Evolutionary conservation across 805 yeast species (phyloP).

Genomic region (Pichia exigua): DNA sequence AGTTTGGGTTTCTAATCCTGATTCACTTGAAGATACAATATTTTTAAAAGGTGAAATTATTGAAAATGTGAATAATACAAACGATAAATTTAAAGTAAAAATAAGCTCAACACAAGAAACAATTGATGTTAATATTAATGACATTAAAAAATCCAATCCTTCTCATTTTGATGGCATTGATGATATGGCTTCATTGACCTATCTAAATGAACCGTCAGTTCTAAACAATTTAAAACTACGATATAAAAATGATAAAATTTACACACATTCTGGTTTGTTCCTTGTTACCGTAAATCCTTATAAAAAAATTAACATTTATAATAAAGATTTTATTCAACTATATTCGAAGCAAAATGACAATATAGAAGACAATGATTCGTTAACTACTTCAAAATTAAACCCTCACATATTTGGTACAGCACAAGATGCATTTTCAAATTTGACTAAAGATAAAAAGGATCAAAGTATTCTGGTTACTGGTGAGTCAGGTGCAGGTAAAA

Average conservation of each 20-base stretch:
- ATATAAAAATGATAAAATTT: slow-evolving; percentile 69
- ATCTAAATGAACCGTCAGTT: slow-evolving; percentile 93
- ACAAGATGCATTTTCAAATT: slow-evolving; percentile 74
- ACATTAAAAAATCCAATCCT: slow-evolving; percentile 72
- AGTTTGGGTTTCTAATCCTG: slow-evolving; percentile 54
- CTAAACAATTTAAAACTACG: slow-evolving; percentile 73
- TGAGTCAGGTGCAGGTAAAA: slow-evolving; percentile 98
- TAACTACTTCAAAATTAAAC: slow-evolving; percentile 17
- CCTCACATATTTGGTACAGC: slow-evolving; percentile 93
- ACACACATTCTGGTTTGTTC: slow-evolving; percentile 92
- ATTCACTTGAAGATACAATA: slow-evolving; percentile 44
- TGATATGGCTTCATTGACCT: slow-evolving; percentile 94
- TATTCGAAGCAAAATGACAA: slow-evolving; percentile 27
- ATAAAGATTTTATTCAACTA: slow-evolving; percentile 43
- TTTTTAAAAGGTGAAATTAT: slow-evolving; percentile 57
- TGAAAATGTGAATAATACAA: slow-evolving; percentile 30
- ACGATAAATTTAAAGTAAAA: slow-evolving; percentile 27
- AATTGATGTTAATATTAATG: slow-evolving; percentile 32
- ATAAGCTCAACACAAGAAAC: slow-evolving; percentile 24
- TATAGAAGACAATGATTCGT: slow-evolving; percentile 14
- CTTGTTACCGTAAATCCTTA: slow-evolving; percentile 95
- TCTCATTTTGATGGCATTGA: slow-evolving; percentile 81
- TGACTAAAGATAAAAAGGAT: slow-evolving; percentile 60
- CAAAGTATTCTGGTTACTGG: slow-evolving; percentile 97
- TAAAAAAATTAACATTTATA: slow-evolving; percentile 63